Evolutionary conservation across 176 grass and related monocot genomes (phyloP), one percentile per base, ranked within the genome.

Genomic region (Echinochloa phyllopogon): DNA sequence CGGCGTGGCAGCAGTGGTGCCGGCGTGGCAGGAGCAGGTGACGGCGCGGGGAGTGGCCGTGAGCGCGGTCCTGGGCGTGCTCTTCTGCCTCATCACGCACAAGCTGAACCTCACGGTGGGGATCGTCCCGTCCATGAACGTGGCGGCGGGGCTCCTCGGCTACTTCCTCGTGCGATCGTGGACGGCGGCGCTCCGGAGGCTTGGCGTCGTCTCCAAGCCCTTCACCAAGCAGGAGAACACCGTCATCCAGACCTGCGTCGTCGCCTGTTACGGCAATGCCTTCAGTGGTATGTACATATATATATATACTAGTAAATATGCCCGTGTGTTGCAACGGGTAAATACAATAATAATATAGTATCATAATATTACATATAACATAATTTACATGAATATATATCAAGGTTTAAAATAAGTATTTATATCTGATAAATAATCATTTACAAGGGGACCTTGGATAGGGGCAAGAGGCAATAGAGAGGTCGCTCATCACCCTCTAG

Each of bases 191-290:
- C 48, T 90, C 17, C n/a, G 41, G 27, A 83, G 47, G 81, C 13
- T 91, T 20, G 88, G 92, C 41, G 1, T 94, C 57, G 29, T 83
- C 16, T 53, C 86, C 57, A 91, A 74, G 84, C 92, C 92, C 14
- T 94, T 94, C 62, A 94, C 92, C 16, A 88, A 79, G 83, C 95
- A 94, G 84, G 95, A 94, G 90, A 97, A 97, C 83, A 94, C 92
- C 58, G 90, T 94, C 57, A 94, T 93, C 42, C 92, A 93, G 88
- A 91, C 95, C 0, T 97, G 90, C 89, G 92, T 94, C 24, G 95
- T 93, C 80, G 92, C 92, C 3, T 93, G 92, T 88, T 97, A 91
- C 59, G 92, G 90, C 43, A 64, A 93, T 60, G 95, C 90, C 21
- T 87, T 89, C 72, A 92, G 92, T 52, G 95, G 95, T 97, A 97